Evolutionary conservation across 2,329 filamentous ascomycete species (phyloP), one percentile per base, ranked within the genome.

Genomic region (Aspergillaceae sp.): DNA sequence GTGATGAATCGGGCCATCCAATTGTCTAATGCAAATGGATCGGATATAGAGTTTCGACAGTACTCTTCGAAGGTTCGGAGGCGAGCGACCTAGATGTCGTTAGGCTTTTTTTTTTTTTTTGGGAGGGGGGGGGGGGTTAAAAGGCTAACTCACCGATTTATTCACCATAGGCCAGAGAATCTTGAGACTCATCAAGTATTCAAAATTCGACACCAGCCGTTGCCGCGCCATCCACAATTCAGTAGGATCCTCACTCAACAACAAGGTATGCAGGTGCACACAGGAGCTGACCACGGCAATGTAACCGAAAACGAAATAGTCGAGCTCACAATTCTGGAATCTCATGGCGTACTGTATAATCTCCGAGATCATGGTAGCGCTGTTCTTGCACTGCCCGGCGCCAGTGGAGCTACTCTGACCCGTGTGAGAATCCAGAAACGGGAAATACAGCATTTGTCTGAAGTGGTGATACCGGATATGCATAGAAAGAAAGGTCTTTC

Each of bases 1-100:
- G 49, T 56, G n/a, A 57, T 43, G 37, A 57, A 57, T 3, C 54
- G 54, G 7, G 52, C 54, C 52, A 57, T 55, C 55, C 55, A 57
- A 36, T 56, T 55, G 29, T 57, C 55, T 11, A 53, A 30, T 2
- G 47, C 48, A 40, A 57, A 57, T 1, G 55, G 48, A 35, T 56
- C 50, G 5, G 49, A 53, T 35, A 53, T 47, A 3, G 53, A 51
- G 41, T 50, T 49, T 26, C 48, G 46, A 29, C 53, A 57, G 27
- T 35, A 53, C 6, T 51, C 54, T 29, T 57, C 53, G 42, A 57
- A 57, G 1, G 45, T 50, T n/a, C 53, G 48, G 27, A 57, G 50
- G n/a, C 50, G 53, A 27, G 48, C 40, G 4, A 54, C 42, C 55
- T 57, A 3, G 46, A 36, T n/a, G 9, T 5, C 28, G 11, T 19